Conservation (phyloP, 257 asterid species). For the Jacaranda mimosifolia region DNA sequence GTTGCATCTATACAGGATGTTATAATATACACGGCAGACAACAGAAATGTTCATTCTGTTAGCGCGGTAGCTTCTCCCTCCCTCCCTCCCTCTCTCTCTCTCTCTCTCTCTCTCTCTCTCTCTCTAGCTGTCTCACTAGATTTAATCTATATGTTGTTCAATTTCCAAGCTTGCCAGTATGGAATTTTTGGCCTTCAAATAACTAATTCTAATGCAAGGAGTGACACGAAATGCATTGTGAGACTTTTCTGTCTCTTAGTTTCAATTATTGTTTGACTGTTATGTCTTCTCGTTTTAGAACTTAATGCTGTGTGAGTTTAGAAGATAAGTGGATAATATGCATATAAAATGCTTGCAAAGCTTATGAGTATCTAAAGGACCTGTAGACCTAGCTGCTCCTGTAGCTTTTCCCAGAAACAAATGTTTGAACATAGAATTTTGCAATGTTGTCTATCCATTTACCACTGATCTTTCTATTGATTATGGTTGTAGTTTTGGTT, state of each 20-base stretch:
- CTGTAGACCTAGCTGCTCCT: background rate
- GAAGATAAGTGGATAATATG: conserved; percentile 11
- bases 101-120: conserved; percentile 28
- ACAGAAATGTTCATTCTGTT: conserved; percentile 77
- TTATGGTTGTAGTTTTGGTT: background rate
- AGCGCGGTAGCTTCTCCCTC: conserved; percentile 87
- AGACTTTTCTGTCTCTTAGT: conserved; percentile 7
- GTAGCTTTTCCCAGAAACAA: background rate
- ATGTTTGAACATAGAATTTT: background rate
- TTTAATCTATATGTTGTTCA: conserved; percentile 1
- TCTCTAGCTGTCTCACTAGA: conserved; percentile 14
- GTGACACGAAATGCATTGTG: background rate
- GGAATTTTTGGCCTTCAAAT: background rate
- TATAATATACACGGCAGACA: conserved; percentile 86
- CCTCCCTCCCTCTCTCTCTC: conserved; percentile 26
- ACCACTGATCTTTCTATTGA: background rate
- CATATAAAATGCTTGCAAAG: background rate
- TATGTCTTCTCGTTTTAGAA: background rate
- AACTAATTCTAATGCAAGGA: background rate
- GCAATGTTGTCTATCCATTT: background rate
- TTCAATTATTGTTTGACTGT: background rate
- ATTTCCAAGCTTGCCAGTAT: background rate
- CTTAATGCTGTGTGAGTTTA: background rate
- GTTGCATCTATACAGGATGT: conserved; percentile 67
- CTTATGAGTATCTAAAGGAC: background rate